These are phyloP conservation scores for Calonectria pseudoturangicola DNA, from an alignment of 2,329 filamentous ascomycete species.

Conservation along the genomic window DNA sequence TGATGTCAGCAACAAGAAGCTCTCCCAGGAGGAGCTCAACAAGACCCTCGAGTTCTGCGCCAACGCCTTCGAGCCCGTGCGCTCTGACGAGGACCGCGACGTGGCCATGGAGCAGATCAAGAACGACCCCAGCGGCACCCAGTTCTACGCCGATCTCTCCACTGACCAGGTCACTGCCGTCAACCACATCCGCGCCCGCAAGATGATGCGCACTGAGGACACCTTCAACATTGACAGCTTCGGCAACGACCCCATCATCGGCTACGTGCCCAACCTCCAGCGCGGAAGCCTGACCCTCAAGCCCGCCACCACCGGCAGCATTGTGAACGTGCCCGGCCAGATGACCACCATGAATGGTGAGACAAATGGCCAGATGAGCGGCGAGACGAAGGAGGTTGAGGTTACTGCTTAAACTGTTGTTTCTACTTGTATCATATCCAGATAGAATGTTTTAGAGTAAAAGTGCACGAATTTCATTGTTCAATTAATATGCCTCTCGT, in stretches of 20 bases:
- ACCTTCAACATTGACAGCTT: constrained; percentile 59
- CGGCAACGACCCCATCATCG: constrained; percentile 51
- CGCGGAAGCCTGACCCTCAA: constrained; percentile 48
- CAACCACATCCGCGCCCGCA: constrained; percentile 54
- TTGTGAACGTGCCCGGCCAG: constrained; percentile 32
- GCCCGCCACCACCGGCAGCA: not conserved
- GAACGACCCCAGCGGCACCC: constrained; percentile 37
- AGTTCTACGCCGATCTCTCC: constrained; percentile 47
- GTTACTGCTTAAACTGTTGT: constrained; percentile 5
- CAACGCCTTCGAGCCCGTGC: constrained; percentile 54
- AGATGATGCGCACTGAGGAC: constrained; percentile 57
- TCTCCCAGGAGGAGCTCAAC: constrained; percentile 56
- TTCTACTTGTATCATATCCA: not conserved
- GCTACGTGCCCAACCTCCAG: constrained; percentile 49
- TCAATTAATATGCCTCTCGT: not conserved
- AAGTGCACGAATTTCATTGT: constrained; percentile 11
- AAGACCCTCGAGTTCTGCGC: constrained; percentile 60
- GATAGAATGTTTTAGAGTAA: not conserved
- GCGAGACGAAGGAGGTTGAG: constrained; percentile 6
- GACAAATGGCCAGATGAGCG: constrained; percentile 1
- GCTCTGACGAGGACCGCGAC: constrained; percentile 34
- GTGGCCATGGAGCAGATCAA: constrained; percentile 38
- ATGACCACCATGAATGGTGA: constrained; percentile 24
- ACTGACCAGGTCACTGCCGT: constrained; percentile 53
- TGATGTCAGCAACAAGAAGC: constrained; percentile 53